These are phyloP conservation scores for Rhizophora apiculata DNA, from an alignment of 345 rosid genomes.

Conservation along the genomic window DNA sequence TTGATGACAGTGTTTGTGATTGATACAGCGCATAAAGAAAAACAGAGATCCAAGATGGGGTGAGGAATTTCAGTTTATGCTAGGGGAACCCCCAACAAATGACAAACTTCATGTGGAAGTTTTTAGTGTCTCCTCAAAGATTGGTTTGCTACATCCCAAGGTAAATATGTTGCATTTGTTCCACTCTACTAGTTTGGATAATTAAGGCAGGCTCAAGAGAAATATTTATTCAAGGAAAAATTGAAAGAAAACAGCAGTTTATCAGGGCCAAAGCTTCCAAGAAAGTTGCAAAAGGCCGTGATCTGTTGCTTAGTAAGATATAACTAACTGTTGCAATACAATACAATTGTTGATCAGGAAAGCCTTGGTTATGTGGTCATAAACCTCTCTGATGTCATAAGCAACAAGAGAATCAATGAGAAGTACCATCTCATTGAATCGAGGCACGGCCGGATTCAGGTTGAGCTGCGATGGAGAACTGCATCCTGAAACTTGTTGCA, in stretches of 20 bases:
- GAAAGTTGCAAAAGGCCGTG: neutral
- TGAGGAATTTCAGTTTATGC: slow-evolving; percentile 68
- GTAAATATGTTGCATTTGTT: slow-evolving; percentile 29
- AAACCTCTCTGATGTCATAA: slow-evolving; percentile 19
- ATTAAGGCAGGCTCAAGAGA: too few species aligned
- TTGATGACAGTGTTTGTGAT: slow-evolving; percentile 6
- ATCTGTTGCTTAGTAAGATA: neutral
- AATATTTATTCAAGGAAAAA: too few species aligned
- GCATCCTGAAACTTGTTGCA: neutral
- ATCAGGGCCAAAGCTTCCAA: too few species aligned
- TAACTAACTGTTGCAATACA: neutral
- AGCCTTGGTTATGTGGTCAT: slow-evolving; percentile 58
- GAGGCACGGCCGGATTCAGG: slow-evolving; percentile 26
- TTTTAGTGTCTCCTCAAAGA: slow-evolving; percentile 65
- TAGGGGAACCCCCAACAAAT: slow-evolving; percentile 70
- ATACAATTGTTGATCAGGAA: slow-evolving; percentile 47
- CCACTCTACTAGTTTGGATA: too few species aligned
- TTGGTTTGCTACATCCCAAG: slow-evolving; percentile 87
- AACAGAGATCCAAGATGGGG: slow-evolving; percentile 94
- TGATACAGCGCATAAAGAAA: slow-evolving; percentile 69
- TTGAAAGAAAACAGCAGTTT: too few species aligned
- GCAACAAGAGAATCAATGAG: slow-evolving; percentile 26
- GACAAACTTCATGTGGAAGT: slow-evolving; percentile 82
- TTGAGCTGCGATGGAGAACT: slow-evolving; percentile 89
- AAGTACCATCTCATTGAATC: slow-evolving; percentile 27